Evolutionary conservation across 805 yeast genomes (phyloP).

Genomic region (Naumovozyma baii): DNA sequence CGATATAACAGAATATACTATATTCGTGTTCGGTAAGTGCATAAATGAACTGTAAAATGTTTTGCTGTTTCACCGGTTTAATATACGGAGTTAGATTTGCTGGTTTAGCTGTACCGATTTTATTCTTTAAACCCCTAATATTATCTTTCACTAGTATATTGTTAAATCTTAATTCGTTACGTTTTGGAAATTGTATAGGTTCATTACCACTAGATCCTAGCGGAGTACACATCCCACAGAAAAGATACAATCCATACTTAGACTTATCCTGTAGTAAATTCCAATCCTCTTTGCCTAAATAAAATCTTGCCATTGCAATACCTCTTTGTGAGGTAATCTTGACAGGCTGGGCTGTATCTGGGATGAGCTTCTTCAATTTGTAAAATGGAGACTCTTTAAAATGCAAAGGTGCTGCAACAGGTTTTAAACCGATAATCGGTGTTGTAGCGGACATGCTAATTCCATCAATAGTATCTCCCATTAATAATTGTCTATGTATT

Average conservation of each 20-base stretch:
- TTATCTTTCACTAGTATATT: slow-evolving; percentile 39
- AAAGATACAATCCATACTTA: slow-evolving; percentile 37
- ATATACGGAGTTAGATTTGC: slow-evolving; percentile 58
- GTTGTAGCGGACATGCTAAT: background rate
- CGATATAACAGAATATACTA: slow-evolving; percentile 49
- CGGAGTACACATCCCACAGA: slow-evolving; percentile 41
- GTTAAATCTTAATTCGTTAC: slow-evolving; percentile 60
- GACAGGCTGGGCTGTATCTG: slow-evolving; percentile 35
- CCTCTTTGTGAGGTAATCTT: slow-evolving; percentile 36
- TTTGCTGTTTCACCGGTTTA: slow-evolving; percentile 26
- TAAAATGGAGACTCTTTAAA: slow-evolving; percentile 53
- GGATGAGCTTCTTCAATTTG: slow-evolving; percentile 39
- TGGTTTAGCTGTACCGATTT: slow-evolving; percentile 72
- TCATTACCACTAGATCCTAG: slow-evolving; percentile 40
- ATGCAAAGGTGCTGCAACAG: slow-evolving; percentile 5
- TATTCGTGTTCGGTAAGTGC: slow-evolving; percentile 46
- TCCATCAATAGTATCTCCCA: background rate
- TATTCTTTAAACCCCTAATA: slow-evolving; percentile 66
- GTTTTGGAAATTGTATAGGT: slow-evolving; percentile 57
- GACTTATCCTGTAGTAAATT: slow-evolving; percentile 27
- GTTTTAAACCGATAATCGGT: background rate
- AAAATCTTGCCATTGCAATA: slow-evolving; percentile 35
- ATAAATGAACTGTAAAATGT: slow-evolving; percentile 44
- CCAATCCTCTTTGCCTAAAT: slow-evolving; percentile 35
- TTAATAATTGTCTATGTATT: slow-evolving; percentile 5